Conservation (phyloP, 306 rosid species). For the Quillaja saponaria region DNA sequence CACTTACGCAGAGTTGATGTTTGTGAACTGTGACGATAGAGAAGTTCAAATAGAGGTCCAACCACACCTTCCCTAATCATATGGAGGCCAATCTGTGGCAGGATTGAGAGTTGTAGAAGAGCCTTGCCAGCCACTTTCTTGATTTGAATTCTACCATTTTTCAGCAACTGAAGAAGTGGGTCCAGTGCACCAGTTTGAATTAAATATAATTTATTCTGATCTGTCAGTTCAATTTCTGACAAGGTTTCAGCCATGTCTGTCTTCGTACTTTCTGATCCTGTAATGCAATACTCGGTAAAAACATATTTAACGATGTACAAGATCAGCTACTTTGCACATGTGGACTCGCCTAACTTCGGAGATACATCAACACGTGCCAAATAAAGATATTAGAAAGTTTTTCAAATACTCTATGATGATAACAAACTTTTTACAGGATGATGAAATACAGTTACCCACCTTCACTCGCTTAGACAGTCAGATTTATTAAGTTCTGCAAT, state of each 20-base stretch:
- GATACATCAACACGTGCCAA: no score
- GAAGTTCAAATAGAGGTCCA: constrained; percentile 51
- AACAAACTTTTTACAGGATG: no score
- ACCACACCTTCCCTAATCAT: constrained; percentile 59
- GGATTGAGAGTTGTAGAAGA: constrained; percentile 49
- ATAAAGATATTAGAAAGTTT: no score
- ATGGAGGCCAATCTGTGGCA: constrained; percentile 57
- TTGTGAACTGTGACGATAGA: constrained; percentile 51
- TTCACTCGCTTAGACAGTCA: neutral
- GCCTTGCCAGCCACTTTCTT: constrained; percentile 50
- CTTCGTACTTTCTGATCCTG: constrained; percentile 47
- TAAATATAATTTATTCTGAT: constrained; percentile 50
- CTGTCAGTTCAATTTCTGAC: constrained; percentile 54
- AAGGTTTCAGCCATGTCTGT: constrained; percentile 51
- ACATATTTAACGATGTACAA: no score
- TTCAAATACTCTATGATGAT: no score
- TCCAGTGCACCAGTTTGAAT: constrained; percentile 50
- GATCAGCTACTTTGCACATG: no score
- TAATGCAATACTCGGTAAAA: constrained; percentile 2
- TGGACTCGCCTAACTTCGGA: no score
- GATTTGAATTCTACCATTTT: constrained; percentile 41
- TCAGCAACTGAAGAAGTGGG: constrained; percentile 58
- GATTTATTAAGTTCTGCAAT: neutral
- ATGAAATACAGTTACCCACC: no score
- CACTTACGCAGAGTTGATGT: constrained; percentile 44